These are phyloP conservation scores for Huntiella abstrusa DNA, from an alignment of 2,329 filamentous ascomycete species.

Conservation along the genomic window DNA sequence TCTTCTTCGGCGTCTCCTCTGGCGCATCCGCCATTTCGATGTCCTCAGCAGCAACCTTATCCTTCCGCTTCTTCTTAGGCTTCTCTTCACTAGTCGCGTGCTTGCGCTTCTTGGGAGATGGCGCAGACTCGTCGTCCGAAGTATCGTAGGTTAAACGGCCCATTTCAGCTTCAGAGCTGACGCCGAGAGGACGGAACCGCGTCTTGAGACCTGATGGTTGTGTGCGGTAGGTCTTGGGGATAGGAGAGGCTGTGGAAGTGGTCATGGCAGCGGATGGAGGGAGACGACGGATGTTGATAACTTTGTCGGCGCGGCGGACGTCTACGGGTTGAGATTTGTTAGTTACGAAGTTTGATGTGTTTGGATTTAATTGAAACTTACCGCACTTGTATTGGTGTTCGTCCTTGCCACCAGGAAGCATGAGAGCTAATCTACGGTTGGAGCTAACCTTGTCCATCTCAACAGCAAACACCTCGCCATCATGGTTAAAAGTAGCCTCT, in stretches of 20 bases:
- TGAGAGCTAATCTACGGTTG: conserved; percentile 17
- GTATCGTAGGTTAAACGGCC: conserved; percentile 9
- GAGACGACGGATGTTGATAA: conserved; percentile 9
- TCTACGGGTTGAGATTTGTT: neutral
- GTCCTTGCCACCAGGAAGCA: conserved; percentile 8
- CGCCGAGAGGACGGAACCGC: conserved; percentile 49
- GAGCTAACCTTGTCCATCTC: conserved; percentile 32
- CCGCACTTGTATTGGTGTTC: conserved; percentile 11
- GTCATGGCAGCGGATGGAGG: conserved; percentile 2
- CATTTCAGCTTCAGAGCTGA: conserved; percentile 26
- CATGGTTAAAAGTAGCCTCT: conserved; percentile 39
- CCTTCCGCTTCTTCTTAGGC: conserved; percentile 11
- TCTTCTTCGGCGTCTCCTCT: neutral
- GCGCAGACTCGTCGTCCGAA: conserved; percentile 7
- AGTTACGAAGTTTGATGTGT: neutral
- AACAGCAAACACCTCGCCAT: conserved; percentile 44
- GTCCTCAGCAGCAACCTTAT: conserved; percentile 1
- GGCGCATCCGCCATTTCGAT: neutral
- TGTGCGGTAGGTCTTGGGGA: conserved; percentile 29
- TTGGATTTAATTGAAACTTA: neutral
- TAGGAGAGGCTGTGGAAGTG: neutral
- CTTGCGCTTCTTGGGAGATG: conserved; percentile 11
- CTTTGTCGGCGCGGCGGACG: conserved; percentile 5
- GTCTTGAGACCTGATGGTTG: conserved; percentile 51
- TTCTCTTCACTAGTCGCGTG: conserved; percentile 3